These are phyloP conservation scores for Hansenula lynferdii DNA, from an alignment of 1,139 yeast species.

Conservation along the genomic window DNA sequence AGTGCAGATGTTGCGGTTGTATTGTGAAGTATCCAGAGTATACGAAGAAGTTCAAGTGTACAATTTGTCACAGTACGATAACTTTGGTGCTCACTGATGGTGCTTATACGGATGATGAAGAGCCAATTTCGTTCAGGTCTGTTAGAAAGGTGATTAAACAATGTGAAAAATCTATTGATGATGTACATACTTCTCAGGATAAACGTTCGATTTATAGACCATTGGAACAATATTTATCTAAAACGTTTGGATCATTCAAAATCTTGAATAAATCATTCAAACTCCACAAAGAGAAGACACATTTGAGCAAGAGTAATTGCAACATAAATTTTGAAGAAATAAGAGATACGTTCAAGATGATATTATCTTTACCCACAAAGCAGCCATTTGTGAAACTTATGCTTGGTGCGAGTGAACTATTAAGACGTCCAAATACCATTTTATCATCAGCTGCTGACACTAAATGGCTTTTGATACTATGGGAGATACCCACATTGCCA, in stretches of 20 bases:
- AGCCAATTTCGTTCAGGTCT: background rate
- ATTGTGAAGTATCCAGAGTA: slow-evolving; percentile 43
- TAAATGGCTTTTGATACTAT: slow-evolving; percentile 53
- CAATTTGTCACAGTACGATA: slow-evolving; percentile 45
- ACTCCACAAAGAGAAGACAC: slow-evolving; percentile 20
- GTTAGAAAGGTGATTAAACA: slow-evolving; percentile 1
- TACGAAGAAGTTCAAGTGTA: slow-evolving; percentile 49
- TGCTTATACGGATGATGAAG: background rate
- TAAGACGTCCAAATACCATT: slow-evolving; percentile 38
- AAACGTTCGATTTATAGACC: slow-evolving; percentile 50
- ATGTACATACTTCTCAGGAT: slow-evolving; percentile 26
- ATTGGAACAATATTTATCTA: slow-evolving; percentile 38
- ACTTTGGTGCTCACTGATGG: slow-evolving; percentile 1
- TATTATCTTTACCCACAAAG: slow-evolving; percentile 50
- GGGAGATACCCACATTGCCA: slow-evolving; percentile 57
- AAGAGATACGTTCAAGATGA: slow-evolving; percentile 33
- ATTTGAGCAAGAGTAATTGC: slow-evolving; percentile 18
- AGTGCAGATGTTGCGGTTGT: slow-evolving; percentile 59
- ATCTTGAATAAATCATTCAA: slow-evolving; percentile 48
- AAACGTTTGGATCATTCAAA: slow-evolving; percentile 36
- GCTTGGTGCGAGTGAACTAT: slow-evolving; percentile 40
- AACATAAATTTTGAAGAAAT: slow-evolving; percentile 40
- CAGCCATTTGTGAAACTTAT: slow-evolving; percentile 53
- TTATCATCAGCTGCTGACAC: slow-evolving; percentile 34
- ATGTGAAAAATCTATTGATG: slow-evolving; percentile 5